Conservation (phyloP, 2,329 filamentous ascomycete species). For the Diplocarpon mali region DNA sequence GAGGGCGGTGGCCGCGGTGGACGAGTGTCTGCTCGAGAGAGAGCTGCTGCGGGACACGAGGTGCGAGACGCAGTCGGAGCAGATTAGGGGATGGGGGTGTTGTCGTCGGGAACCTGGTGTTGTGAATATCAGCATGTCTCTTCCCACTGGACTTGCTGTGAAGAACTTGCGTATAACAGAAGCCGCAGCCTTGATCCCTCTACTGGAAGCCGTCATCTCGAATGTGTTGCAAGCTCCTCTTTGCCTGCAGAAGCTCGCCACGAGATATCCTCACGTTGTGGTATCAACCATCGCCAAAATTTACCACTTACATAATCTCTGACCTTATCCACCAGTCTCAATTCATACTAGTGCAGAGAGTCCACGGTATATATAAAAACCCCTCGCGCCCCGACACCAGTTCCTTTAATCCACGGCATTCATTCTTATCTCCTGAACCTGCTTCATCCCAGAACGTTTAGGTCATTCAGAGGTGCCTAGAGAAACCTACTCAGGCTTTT, state of each 20-base stretch:
- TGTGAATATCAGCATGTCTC: constrained; percentile 2
- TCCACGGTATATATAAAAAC: constrained; percentile 4
- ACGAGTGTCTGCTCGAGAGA: constrained; percentile 16
- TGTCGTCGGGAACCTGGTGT: constrained; percentile 17
- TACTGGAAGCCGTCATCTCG: constrained; percentile 44
- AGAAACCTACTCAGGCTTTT: constrained; percentile 68
- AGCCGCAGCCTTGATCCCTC: constrained; percentile 40
- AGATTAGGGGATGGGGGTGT: constrained; percentile 21
- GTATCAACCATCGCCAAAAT: background rate
- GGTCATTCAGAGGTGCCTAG: constrained; percentile 92
- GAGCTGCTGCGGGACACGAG: background rate
- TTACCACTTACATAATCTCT: constrained; percentile 9
- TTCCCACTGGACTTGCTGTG: background rate
- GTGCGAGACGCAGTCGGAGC: constrained; percentile 20
- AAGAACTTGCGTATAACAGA: constrained; percentile 40
- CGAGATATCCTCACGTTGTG: background rate
- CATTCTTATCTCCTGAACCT: constrained; percentile 90
- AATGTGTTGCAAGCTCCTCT: background rate
- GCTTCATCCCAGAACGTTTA: constrained; percentile 61
- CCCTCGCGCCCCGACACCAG: constrained; percentile 15
- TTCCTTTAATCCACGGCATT: constrained; percentile 45
- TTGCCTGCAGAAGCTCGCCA: background rate
- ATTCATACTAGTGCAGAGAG: background rate
- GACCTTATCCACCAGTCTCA: constrained; percentile 4
- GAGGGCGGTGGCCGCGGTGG: constrained; percentile 22